phyloP scores from a whole-genome alignment of 2,329 filamentous ascomycete genomes.

The Cladosporium sp. region DNA sequence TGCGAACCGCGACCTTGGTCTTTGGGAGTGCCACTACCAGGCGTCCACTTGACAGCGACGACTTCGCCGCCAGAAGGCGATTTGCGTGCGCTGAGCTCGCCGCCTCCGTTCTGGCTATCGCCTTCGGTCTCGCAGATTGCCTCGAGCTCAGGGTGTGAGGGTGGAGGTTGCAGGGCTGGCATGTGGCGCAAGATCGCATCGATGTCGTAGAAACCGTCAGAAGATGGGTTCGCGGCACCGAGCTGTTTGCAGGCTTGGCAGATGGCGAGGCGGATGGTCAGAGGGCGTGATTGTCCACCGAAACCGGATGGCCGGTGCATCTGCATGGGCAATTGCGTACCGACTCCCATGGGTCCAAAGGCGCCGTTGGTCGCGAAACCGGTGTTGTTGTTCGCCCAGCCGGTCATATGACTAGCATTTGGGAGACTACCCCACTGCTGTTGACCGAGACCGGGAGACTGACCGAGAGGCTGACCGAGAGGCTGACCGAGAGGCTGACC shows the following conservation, averaged over 20 bases:
- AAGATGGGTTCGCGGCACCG: conserved; percentile 42
- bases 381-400: conserved; percentile 26
- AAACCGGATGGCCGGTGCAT: conserved; percentile 47
- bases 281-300: conserved; percentile 50
- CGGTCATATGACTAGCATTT: conserved; percentile 29
- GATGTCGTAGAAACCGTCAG: conserved; percentile 66
- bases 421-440: conserved; percentile 43
- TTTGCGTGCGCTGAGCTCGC: conserved; percentile 72
- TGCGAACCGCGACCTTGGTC: conserved; percentile 28
- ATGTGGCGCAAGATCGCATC: conserved; percentile 64
- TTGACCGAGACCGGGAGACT: conserved; percentile 36
- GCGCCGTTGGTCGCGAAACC: conserved; percentile 48
- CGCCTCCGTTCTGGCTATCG: conserved; percentile 80
- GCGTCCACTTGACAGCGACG: conserved; percentile 48
- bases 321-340: conserved; percentile 21
- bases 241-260: conserved; percentile 74
- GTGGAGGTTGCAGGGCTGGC: conserved; percentile 57
- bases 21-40: conserved; percentile 32
- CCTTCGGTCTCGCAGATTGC: conserved; percentile 91
- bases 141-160: conserved; percentile 67
- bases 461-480: conserved; percentile 39
- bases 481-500: conserved; percentile 30
- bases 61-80: conserved; percentile 23
- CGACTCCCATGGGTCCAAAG: conserved; percentile 51
- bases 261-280: conserved; percentile 70